phyloP scores from a whole-genome alignment of 2,329 filamentous ascomycete genomes.

The Phaeoacremonium minimum region DNA sequence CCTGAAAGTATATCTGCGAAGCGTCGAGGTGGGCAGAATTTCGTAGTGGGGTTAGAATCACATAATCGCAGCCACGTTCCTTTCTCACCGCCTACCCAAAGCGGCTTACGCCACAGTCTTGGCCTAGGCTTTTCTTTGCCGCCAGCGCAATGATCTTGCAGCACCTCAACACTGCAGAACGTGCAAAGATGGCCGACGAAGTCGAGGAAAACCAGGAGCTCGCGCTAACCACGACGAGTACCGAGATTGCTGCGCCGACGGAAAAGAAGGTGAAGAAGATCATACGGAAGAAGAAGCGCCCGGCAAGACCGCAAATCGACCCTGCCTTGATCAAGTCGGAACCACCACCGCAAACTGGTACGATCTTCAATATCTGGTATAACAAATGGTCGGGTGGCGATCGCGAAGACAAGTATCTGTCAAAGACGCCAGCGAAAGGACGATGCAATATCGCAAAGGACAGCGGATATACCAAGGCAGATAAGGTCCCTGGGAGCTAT shows the following conservation, averaged over 20 bases:
- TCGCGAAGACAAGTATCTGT: conserved; percentile 84
- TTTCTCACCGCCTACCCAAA: no score
- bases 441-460: conserved; percentile 85
- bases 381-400: conserved; percentile 98
- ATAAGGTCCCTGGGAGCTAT: conserved; percentile 73
- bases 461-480: conserved; percentile 73
- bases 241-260: conserved; percentile 40
- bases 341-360: conserved; percentile 86
- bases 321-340: conserved; percentile 77
- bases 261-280: conserved; percentile 80
- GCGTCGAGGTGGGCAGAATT: no score
- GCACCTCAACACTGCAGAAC: no score
- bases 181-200: conserved; percentile 14
- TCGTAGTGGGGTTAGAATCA: no score
- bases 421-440: conserved; percentile 74
- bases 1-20: no score
- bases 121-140: no score
- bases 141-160: no score
- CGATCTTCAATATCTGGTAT: conserved; percentile 98
- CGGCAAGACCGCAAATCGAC: conserved; percentile 88
- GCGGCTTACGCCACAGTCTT: no score
- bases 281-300: conserved; percentile 83
- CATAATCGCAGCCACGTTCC: no score
- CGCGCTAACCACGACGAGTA: conserved; percentile 30
- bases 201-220: conserved; percentile 20